These are phyloP conservation scores for Labyrinthula sp. DNA, from an alignment of 352 stramenopile species.

Conservation along the genomic window DNA sequence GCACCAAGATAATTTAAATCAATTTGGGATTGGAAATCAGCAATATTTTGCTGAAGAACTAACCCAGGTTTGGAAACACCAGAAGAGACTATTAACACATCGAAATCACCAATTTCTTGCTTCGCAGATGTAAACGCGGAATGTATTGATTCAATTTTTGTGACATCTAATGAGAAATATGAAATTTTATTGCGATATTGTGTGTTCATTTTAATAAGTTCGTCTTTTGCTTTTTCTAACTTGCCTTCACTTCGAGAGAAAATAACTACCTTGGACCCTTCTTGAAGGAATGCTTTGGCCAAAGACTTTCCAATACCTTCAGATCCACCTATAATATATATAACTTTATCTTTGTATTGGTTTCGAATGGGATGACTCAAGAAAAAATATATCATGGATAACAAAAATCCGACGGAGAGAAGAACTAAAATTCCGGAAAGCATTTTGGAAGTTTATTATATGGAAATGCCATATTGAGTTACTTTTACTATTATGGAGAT, in stretches of 20 bases:
- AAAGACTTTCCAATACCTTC: slow-evolving; percentile 18
- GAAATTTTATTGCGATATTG: not conserved
- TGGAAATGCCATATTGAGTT: no score
- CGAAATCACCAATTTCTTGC: slow-evolving; percentile 42
- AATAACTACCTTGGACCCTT: slow-evolving; percentile 24
- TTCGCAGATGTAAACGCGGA: slow-evolving; percentile 41
- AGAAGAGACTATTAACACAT: slow-evolving; percentile 43
- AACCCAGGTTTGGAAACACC: slow-evolving; percentile 37
- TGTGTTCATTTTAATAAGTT: slow-evolving; percentile 2
- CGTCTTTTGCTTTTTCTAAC: slow-evolving; percentile 14
- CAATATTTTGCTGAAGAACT: slow-evolving; percentile 47
- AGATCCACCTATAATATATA: slow-evolving; percentile 22
- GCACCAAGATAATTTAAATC: slow-evolving; percentile 45
- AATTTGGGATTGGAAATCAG: slow-evolving; percentile 38
- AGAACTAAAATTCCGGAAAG: no score
- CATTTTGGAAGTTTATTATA: no score
- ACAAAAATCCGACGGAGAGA: no score
- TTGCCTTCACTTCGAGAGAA: slow-evolving; percentile 21
- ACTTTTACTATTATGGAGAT: no score
- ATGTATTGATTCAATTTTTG: slow-evolving; percentile 34
- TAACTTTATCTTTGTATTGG: slow-evolving; percentile 22
- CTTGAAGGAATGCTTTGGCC: slow-evolving; percentile 5
- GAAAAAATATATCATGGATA: no score
- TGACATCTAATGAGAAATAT: slow-evolving; percentile 20
- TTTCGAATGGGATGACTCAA: no score